Conservation (phyloP, 2,329 filamentous ascomycete genomes). For the Aspergillus texensis region DNA sequence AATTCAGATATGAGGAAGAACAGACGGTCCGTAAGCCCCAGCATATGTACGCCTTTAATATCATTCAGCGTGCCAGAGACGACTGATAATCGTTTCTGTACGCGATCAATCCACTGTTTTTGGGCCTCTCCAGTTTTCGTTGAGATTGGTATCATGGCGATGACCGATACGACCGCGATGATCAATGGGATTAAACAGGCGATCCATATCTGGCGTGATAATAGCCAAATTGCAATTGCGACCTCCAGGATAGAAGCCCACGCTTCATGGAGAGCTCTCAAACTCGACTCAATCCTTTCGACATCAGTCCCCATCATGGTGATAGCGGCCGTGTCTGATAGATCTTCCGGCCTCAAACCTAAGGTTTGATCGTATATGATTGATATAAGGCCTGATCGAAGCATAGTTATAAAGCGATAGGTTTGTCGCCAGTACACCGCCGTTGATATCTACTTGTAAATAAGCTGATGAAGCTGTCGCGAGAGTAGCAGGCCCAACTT, state of each 20-base stretch:
- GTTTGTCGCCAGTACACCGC: neutral
- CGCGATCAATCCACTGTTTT: neutral
- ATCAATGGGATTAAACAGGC: neutral
- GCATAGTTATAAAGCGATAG: neutral
- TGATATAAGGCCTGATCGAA: neutral
- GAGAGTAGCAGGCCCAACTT: neutral
- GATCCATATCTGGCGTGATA: slow-evolving; percentile 34
- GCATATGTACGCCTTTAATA: neutral
- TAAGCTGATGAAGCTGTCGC: neutral
- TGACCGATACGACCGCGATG: neutral
- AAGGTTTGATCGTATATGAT: neutral
- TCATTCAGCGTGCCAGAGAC: neutral
- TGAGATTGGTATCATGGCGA: neutral
- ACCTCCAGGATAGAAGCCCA: slow-evolving; percentile 44
- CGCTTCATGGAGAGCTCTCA: slow-evolving; percentile 32
- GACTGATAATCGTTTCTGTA: neutral
- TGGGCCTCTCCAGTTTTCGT: neutral
- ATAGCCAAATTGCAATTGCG: slow-evolving; percentile 38
- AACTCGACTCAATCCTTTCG: slow-evolving; percentile 31
- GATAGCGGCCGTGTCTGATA: slow-evolving; percentile 41
- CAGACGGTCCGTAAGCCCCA: neutral
- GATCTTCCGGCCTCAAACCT: slow-evolving; percentile 8
- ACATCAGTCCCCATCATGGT: slow-evolving; percentile 53
- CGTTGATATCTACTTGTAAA: neutral
- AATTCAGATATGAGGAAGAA: neutral